Evolutionary conservation across 1,284 basidiomycete genomes (phyloP), one percentile per base, ranked within the genome.

Genomic region (Leccinum fallax): DNA sequence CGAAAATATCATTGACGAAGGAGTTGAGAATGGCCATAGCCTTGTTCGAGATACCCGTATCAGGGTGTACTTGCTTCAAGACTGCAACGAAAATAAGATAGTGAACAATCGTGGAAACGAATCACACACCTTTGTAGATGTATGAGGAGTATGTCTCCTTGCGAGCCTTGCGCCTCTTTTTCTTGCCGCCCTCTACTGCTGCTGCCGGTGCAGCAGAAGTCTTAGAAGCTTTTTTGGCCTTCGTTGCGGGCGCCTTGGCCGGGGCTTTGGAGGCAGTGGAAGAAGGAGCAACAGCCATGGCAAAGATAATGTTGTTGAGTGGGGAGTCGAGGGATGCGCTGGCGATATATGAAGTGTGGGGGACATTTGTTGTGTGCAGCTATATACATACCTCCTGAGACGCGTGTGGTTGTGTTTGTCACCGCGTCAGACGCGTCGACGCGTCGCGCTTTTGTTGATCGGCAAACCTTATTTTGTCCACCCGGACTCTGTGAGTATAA

Each of bases 111-210:
- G 7, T 78, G 88, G 87, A 36, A 40, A 40, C 4, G 21, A 49
- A 4, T 2, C 8, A 30, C 57, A 4, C 24, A 91, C 91, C 91
- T 78, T 95, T 95, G 86, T 95, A 95, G 77, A 96, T 94, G 83
- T 96, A 96, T 1, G 94, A 94, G 57, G 91, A 90, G 82, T 95
- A 95, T 6, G 93, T 94, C 81, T 95, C 94, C 85, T 92, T 93
- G 78, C 91, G 83, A 63, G 86, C 77, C 83, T 94, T 95, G 81
- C 90, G 91, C 78, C 91, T 83, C 83, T 90, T 90, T 85, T 94
- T 94, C 89, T 95, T 95, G 75, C 92, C 88, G 59, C 85, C 88
- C 58, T 80, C 80, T 55, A 77, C 82, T 59, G 79, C 13, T 24
- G 84, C 81, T 61, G 83, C 78, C 19, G 84, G 81, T 61, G 83